Evolutionary conservation across 768 basidiomycete genomes (phyloP), one percentile per base, ranked within the genome.

Genomic region (Nevesoporus exiguus): DNA sequence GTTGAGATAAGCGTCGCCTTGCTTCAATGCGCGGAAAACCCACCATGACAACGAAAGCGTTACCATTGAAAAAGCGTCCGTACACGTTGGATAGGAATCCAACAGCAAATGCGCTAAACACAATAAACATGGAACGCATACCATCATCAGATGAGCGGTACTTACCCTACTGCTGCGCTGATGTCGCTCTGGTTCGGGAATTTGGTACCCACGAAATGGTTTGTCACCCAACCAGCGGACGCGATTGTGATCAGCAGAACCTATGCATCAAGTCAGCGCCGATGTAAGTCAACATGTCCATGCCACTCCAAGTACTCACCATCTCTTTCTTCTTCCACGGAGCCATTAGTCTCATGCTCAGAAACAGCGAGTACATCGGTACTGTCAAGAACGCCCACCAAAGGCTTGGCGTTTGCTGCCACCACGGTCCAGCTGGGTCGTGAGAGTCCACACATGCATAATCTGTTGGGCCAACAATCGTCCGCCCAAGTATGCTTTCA

Each of bases 1-100:
- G 25, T 45, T 24, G 17, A 29, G 44, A 50, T 33, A 19, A 4
- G 42, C 30, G 17, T 17, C 25, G 22, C 22, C 44, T 46, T 24
- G 21, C 13, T 34, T 40, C 25, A 14, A 29, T 37, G 13, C 14
- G 17, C 7, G 14, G 4, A 33, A 34, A 25, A 69, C 78, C 33
- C 40, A 89, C 88, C 83, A 91, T 90, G 55, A 93, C 82, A 21
- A 90, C 87, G 64, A 92, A 93, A 1, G 88, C 83, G 47, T 85
- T 84, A 13, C 88, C 87, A 3, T 76, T 73, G 61, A 86, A 85
- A 67, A 91, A 78, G 37, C 86, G 81, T 3, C 84, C 86, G 57
- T 88, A 93, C 5, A 92, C 39, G 66, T 92, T 92, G 29, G 90
- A 80, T 45, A 91, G 74, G 51, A 92, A 73, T 7, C 91, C 90